Conservation (phyloP, 2,329 filamentous ascomycete genomes). For the Drechslerella dactyloides region DNA sequence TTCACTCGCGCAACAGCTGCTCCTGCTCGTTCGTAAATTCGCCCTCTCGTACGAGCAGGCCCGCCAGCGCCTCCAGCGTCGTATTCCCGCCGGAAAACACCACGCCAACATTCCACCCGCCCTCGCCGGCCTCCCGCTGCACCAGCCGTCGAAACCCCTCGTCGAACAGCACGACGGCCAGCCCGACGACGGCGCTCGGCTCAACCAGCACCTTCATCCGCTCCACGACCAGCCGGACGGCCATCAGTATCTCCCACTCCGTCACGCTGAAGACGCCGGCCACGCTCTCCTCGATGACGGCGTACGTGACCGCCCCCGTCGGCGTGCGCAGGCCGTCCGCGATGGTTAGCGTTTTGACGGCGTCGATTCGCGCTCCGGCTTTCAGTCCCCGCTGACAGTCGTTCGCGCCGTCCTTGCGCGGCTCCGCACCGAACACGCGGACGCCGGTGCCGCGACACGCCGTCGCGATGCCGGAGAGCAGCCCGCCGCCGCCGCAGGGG, state of each 20-base stretch:
- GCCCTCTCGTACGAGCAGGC: constrained; percentile 51
- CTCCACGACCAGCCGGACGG: constrained; percentile 80
- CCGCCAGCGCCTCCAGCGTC: constrained; percentile 53
- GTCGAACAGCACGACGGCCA: constrained; percentile 83
- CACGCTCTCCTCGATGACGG: constrained; percentile 66
- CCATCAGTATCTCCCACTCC: constrained; percentile 79
- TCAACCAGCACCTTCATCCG: constrained; percentile 89
- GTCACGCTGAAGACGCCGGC: constrained; percentile 73
- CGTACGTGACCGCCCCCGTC: constrained; percentile 59
- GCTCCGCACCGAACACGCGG: constrained; percentile 84
- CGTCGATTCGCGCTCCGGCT: constrained; percentile 65
- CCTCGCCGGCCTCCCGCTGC: constrained; percentile 65
- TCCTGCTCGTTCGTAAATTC: constrained; percentile 42
- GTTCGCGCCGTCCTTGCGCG: constrained; percentile 80
- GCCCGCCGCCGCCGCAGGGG: constrained; percentile 85
- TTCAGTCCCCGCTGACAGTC: constrained; percentile 76
- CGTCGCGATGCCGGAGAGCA: constrained; percentile 82
- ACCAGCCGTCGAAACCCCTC: constrained; percentile 79
- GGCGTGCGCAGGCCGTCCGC: constrained; percentile 89
- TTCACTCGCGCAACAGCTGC: too few relatives aligned
- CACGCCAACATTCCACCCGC: constrained; percentile 70
- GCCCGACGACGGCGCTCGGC: constrained; percentile 80
- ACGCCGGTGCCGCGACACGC: constrained; percentile 74
- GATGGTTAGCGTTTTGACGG: constrained; percentile 78
- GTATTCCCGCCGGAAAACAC: constrained; percentile 55